These are phyloP conservation scores for Petrea volubilis DNA, from an alignment of 257 asterid genomes.

Conservation along the genomic window DNA sequence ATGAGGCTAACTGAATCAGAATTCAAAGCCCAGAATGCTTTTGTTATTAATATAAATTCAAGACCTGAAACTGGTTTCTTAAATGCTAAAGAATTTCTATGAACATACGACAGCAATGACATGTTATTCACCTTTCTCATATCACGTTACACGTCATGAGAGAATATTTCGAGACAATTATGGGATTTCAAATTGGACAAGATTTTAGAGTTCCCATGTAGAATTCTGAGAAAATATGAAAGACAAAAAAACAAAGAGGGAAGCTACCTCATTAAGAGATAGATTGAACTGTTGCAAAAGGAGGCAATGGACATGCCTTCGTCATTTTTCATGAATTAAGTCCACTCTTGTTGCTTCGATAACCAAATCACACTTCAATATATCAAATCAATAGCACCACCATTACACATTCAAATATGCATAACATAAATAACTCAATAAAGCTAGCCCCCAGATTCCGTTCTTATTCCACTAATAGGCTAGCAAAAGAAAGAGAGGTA, in stretches of 20 bases:
- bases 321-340: background rate
- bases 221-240: background rate
- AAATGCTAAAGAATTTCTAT: background rate
- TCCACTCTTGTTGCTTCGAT: background rate
- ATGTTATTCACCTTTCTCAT: conserved; percentile 2
- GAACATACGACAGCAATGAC: background rate
- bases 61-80: background rate
- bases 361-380: background rate
- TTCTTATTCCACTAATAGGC: background rate
- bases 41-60: background rate
- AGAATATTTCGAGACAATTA: background rate
- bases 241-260: background rate
- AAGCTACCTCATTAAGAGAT: background rate
- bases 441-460: background rate
- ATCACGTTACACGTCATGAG: background rate
- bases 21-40: background rate
- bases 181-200: background rate
- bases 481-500: background rate
- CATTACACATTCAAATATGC: background rate
- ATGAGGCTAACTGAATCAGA: background rate
- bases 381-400: background rate
- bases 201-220: background rate
- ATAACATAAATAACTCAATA: background rate
- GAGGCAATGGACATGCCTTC: background rate
- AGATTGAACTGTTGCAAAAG: background rate